Conservation (phyloP, 108 stramenopile genomes). For the Cyclotella kingstonii region DNA sequence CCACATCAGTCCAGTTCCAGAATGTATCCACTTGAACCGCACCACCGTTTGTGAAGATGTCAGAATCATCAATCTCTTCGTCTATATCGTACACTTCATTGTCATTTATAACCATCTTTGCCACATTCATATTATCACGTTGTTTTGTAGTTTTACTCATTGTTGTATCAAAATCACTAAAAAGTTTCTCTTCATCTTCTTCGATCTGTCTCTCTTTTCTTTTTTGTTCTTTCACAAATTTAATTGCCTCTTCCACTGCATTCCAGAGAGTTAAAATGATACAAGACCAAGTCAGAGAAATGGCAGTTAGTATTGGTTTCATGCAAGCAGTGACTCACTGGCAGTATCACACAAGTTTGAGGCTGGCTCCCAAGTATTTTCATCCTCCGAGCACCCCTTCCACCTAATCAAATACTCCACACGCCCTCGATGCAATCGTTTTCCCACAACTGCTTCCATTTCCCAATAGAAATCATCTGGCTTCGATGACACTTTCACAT, state of each 20-base stretch:
- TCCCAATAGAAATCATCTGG: conserved; percentile 49
- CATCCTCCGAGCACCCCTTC: conserved; percentile 51
- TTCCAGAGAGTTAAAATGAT: conserved; percentile 3
- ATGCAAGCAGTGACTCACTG: conserved; percentile 17
- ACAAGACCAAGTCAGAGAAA: neutral
- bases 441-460: conserved; percentile 35
- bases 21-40: no score
- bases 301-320: no score
- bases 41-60: no score
- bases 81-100: conserved; percentile 2
- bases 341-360: conserved; percentile 59
- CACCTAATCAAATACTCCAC: conserved; percentile 63
- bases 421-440: conserved; percentile 29
- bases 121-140: neutral
- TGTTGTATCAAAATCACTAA: conserved; percentile 13
- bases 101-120: neutral
- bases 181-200: conserved; percentile 42
- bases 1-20: conserved; percentile 48
- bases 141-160: neutral
- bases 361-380: conserved; percentile 69
- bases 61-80: conserved; percentile 8
- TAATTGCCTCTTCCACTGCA: conserved; percentile 42
- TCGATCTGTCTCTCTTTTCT: conserved; percentile 39
- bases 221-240: conserved; percentile 28
- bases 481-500: neutral